Evolutionary conservation across 192 early-diverging fungal species (phyloP).

Genomic region (Coemansia sp.): DNA sequence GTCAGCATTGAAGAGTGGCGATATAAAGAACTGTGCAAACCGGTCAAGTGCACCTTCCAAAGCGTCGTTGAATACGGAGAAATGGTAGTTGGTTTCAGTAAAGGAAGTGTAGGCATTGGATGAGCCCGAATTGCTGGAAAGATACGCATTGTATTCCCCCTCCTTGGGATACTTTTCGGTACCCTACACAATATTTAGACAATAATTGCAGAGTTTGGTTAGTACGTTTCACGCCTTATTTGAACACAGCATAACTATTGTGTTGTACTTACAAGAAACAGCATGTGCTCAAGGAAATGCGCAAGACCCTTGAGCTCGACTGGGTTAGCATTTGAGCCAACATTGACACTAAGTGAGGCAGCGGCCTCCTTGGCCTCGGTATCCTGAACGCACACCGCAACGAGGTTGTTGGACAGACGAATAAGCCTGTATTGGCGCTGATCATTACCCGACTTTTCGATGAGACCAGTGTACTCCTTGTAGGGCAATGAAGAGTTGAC

Average conservation of each 20-base stretch:
- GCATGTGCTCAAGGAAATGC: constrained; percentile 70
- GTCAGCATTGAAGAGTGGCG: constrained; percentile 76
- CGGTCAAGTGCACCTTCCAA: constrained; percentile 63
- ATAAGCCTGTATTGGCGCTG: no score
- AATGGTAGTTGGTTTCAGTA: constrained; percentile 24
- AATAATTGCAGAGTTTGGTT: background rate
- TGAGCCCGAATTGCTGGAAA: constrained; percentile 19
- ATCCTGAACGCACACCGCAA: constrained; percentile 60
- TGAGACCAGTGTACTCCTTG: no score
- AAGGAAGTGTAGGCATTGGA: constrained; percentile 31
- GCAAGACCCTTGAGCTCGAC: constrained; percentile 64
- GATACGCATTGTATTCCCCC: constrained; percentile 58
- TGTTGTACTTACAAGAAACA: constrained; percentile 56
- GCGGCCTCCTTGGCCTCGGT: constrained; percentile 55
- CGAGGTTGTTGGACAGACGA: constrained; percentile 22
- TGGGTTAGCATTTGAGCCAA: constrained; percentile 62
- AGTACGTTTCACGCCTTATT: background rate
- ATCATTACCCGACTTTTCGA: no score
- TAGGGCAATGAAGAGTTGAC: no score
- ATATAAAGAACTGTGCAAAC: constrained; percentile 87
- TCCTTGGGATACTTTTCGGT: constrained; percentile 69
- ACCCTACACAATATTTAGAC: constrained; percentile 37
- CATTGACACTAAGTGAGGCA: constrained; percentile 59
- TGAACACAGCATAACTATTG: background rate
- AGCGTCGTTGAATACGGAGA: constrained; percentile 32